Evolutionary conservation across 139 green algal genomes (phyloP), one percentile per base, ranked within the genome.

Genomic region (Ulvella scutata): DNA sequence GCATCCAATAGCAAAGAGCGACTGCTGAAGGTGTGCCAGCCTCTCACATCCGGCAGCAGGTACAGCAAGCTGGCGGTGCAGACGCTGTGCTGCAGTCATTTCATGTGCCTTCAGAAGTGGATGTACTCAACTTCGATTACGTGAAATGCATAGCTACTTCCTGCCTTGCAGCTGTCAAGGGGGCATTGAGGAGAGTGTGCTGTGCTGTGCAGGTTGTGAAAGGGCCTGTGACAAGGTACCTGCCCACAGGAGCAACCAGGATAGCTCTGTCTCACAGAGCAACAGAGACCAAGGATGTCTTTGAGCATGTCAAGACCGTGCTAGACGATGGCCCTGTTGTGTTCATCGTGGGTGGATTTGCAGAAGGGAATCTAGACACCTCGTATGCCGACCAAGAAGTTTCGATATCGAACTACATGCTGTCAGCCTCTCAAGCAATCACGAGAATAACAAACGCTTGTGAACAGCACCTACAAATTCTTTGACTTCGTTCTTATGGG

Each of bases 1-100:
- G 86, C 95, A 6, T 92, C 88, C 36, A 97, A 98, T 77, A 93
- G 94, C 1, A 89, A 93, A 10, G 91, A 97, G 76, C 97, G 97
- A 78, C 87, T 99, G 10, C 82, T 99, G 33, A 92, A 92, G 79
- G 93, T 93, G 37, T 26, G 76, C 2, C 3, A 21, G 10, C 35
- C n/a, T 75, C 60, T 73, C 26, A 31, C 13, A 13, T 17, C 0
- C 10, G 21, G 60, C 13, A 28, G 26, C 26, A 38, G 20, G 13
- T 38, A 73, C 33, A 37, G 43, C 34, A 75, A 72, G 10, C 74
- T 77, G 43, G 29, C 72, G 43, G 43, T 33, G 39, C n/a, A 43
- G 33, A 2, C n/a, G n/a, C n/a, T n/a, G n/a, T n/a, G n/a, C n/a
- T n/a, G n/a, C n/a, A n/a, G n/a, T n/a, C n/a, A n/a, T n/a, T n/a